Evolutionary conservation across 2,329 filamentous ascomycete species (phyloP).

Genomic region (Ophiostoma piceae): DNA sequence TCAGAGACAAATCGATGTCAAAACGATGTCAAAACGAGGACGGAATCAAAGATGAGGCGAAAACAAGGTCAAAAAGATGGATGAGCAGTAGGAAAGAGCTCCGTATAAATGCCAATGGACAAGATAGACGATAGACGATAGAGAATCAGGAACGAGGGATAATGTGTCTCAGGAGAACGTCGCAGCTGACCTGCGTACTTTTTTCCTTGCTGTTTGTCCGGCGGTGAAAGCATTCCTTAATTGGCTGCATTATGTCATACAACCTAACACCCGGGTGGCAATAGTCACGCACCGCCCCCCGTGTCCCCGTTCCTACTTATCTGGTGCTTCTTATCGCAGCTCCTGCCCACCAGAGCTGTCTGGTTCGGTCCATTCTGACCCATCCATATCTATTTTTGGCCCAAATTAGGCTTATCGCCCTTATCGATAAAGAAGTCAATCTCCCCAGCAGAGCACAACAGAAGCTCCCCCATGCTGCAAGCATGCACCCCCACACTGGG

Average conservation of each 20-base stretch:
- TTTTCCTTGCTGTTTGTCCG: neutral
- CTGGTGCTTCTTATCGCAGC: neutral
- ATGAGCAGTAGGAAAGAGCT: neutral
- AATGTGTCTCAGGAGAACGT: neutral
- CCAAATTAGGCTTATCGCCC: neutral
- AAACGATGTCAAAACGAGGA: neutral
- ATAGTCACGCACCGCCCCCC: neutral
- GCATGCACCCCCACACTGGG: neutral
- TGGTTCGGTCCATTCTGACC: neutral
- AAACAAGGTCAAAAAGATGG: neutral
- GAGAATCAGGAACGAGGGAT: neutral
- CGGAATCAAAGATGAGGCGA: neutral
- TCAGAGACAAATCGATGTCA: too few relatives aligned
- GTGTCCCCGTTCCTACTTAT: neutral
- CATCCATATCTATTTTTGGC: neutral
- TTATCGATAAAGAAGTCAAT: neutral
- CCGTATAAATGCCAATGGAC: neutral
- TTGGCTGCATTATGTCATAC: slow-evolving; percentile 5
- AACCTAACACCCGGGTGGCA: neutral
- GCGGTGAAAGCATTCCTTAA: slow-evolving; percentile 6
- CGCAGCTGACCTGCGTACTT: slow-evolving; percentile 1
- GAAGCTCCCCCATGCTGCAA: neutral
- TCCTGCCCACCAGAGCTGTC: neutral
- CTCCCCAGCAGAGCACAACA: neutral
- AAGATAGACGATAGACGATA: neutral